phyloP scores from a whole-genome alignment of 192 early-diverging fungal genomes.

The Entomortierella chlamydospora region DNA sequence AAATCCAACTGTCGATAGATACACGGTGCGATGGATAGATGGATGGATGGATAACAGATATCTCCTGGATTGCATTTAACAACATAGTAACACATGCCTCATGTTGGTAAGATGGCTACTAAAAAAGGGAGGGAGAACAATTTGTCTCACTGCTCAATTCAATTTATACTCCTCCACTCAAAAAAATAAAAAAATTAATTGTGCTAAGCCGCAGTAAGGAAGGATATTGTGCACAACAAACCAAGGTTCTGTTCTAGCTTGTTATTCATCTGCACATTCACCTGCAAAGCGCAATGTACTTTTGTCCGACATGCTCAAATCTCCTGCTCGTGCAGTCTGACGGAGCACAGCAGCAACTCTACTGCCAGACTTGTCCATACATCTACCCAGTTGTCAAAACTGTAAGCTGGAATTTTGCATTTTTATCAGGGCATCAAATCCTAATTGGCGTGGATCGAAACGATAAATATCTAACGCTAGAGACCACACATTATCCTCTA shows the following conservation, averaged over 20 bases:
- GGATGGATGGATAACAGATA: constrained; percentile 18
- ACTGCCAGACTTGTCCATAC: constrained; percentile 92
- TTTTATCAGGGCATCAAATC: no score
- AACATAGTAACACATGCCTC: constrained; percentile 31
- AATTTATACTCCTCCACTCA: constrained; percentile 29
- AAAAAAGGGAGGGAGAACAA: constrained; percentile 52
- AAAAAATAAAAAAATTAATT: no score
- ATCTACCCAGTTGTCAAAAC: constrained; percentile 74
- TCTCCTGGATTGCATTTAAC: neutral
- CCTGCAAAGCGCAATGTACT: constrained; percentile 71
- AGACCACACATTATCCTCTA: neutral
- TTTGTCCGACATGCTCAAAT: constrained; percentile 92
- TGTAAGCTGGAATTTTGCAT: constrained; percentile 53
- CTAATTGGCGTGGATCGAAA: no score
- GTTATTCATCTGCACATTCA: neutral
- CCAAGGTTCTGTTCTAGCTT: no score
- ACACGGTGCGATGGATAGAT: constrained; percentile 20
- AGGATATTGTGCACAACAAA: neutral
- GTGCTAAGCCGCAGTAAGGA: constrained; percentile 30
- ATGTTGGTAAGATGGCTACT: constrained; percentile 54
- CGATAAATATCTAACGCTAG: neutral
- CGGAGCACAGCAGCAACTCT: constrained; percentile 69
- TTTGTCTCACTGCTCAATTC: neutral
- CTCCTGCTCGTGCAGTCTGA: constrained; percentile 79
- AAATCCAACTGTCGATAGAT: neutral